Evolutionary conservation across 257 asterid genomes (phyloP).

Genomic region (Solanum infundibuliforme): DNA sequence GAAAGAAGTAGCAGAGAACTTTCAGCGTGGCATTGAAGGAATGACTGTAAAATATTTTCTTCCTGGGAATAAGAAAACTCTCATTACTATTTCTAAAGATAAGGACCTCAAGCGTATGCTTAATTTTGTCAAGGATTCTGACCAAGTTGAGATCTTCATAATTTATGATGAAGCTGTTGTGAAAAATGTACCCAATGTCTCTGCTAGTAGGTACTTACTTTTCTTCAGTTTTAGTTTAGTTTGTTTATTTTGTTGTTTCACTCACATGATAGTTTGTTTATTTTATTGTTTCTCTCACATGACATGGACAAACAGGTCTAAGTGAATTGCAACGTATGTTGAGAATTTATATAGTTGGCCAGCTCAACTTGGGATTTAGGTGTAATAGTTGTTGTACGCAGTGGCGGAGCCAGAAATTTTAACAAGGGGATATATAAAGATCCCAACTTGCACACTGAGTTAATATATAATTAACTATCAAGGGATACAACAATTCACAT

Average conservation of each 20-base stretch:
- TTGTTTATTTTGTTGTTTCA: not conserved
- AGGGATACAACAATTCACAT: not conserved
- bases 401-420: not conserved
- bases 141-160: conserved; percentile 88
- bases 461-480: not conserved
- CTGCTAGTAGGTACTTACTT: conserved; percentile 69
- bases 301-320: not conserved
- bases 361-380: not conserved
- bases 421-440: not conserved
- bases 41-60: conserved; percentile 82
- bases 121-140: conserved; percentile 79
- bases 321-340: not conserved
- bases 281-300: not conserved
- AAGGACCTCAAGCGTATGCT: conserved; percentile 96
- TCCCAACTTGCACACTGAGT: not conserved
- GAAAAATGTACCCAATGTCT: conserved; percentile 52
- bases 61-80: conserved; percentile 85
- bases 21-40: conserved; percentile 47
- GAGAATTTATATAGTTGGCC: not conserved
- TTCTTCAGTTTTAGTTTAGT: not conserved
- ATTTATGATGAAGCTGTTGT: conserved; percentile 59
- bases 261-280: not conserved
- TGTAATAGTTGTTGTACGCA: not conserved
- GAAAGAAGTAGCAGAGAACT: conserved; percentile 75
- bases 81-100: conserved; percentile 86